Evolutionary conservation across 768 basidiomycete genomes (phyloP).

Genomic region (Boletus coccyginus): DNA sequence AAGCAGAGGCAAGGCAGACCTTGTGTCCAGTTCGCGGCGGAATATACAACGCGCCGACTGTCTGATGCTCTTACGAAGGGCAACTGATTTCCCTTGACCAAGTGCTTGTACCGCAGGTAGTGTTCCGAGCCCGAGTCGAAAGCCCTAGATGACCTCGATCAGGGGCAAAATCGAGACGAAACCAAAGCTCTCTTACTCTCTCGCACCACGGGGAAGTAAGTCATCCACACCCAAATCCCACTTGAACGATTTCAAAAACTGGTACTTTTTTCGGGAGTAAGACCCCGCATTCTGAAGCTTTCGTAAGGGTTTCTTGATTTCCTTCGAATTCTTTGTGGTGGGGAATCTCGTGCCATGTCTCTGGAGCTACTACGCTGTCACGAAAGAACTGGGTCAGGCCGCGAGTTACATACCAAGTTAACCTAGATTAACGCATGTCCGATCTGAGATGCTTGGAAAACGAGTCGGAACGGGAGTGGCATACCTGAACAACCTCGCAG

Average conservation of each 20-base stretch:
- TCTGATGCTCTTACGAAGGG: conserved; percentile 56
- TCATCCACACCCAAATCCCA: conserved; percentile 58
- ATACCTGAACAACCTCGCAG: conserved; percentile 59
- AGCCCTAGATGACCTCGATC: conserved; percentile 33
- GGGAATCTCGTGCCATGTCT: conserved; percentile 81
- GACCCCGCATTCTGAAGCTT: conserved; percentile 50
- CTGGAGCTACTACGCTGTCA: conserved; percentile 52
- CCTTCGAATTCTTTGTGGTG: conserved; percentile 44
- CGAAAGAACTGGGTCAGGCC: not conserved
- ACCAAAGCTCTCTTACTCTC: conserved; percentile 45
- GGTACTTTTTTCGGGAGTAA: conserved; percentile 44
- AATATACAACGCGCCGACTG: conserved; percentile 57
- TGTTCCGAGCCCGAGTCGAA: conserved; percentile 50
- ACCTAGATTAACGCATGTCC: conserved; percentile 12
- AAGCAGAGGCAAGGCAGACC: conserved; percentile 36
- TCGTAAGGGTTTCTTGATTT: conserved; percentile 46
- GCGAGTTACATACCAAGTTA: conserved; percentile 25
- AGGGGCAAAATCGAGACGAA: not conserved
- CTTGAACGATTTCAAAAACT: conserved; percentile 57
- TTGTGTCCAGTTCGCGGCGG: conserved; percentile 67
- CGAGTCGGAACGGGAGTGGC: not conserved
- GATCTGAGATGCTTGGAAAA: not conserved
- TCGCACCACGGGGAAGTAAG: conserved; percentile 65
- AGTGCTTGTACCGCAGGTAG: conserved; percentile 51
- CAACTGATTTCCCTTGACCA: conserved; percentile 42